These are phyloP conservation scores for Metschnikowia baotianmanensis DNA, from an alignment of 805 yeast genomes.

Conservation along the genomic window DNA sequence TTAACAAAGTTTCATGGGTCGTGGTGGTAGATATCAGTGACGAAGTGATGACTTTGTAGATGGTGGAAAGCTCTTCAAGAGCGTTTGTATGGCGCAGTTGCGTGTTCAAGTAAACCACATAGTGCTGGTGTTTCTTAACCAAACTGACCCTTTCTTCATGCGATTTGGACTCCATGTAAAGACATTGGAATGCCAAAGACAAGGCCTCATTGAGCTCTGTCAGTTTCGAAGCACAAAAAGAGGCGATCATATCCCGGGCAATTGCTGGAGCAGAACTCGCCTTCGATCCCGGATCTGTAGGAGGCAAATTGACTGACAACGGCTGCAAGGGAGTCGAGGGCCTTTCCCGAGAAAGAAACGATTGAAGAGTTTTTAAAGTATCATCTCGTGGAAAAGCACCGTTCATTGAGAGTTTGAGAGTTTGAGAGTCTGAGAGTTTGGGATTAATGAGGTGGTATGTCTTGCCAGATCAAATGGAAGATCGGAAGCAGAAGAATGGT, in stretches of 20 bases:
- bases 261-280: neutral
- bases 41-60: constrained; percentile 10
- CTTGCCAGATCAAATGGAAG: no score
- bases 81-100: constrained; percentile 8
- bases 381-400: neutral
- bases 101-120: constrained; percentile 12
- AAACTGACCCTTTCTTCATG: constrained; percentile 1
- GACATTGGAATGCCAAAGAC: constrained; percentile 14
- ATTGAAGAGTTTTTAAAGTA: neutral
- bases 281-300: neutral
- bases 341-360: neutral
- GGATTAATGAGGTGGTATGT: no score
- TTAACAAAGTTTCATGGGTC: constrained; percentile 6
- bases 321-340: constrained; percentile 1
- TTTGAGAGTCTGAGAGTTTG: neutral
- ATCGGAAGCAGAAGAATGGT: neutral
- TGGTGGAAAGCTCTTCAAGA: constrained; percentile 15
- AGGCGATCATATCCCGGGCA: constrained; percentile 9
- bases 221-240: constrained; percentile 5
- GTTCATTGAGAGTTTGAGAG: neutral
- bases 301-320: constrained; percentile 1
- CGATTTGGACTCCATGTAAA: constrained; percentile 4
- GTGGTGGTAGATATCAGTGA: constrained; percentile 1
- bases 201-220: constrained; percentile 2
- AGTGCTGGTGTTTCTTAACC: constrained; percentile 15